Base-by-base conservation (phyloP, 441 rosid species). In the Syzygium malaccense region DNA sequence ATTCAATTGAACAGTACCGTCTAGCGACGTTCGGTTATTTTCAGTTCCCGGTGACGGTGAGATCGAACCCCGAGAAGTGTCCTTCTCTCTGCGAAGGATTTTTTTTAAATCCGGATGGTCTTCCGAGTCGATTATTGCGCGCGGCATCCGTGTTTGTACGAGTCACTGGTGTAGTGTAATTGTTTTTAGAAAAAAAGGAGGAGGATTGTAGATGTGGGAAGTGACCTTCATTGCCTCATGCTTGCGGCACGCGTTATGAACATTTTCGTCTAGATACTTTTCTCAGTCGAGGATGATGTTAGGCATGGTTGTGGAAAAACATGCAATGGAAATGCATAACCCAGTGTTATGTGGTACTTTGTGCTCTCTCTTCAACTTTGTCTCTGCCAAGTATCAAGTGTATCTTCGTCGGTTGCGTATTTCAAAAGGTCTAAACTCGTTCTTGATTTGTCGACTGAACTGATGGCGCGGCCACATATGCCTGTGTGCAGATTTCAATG, bases 401-500 rank as follows among this genome's bases (percentile, higher is more conserved):
- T 12, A 12, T 23, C 3, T 1, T 41, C 0, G 3, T 41, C 0
- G 5, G 26, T 71, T 75, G 83, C 0, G 0, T 41, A 75, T 41
- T 9, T 75, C 26, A 0, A 23, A 23, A 75, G 51, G 51, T 75
- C n/a, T 0, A 3, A 23, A 41, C n/a, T 75, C 51, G 1, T 75
- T 75, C 51, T 75, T 23, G 83, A 0, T 71, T 71, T 12, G 17
- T 0, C 3, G 14, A 12, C 48, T 37, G 83, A 37, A 23, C 28
- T 71, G 4, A 7, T 15, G 2, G 86, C 66, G 56, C 25, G 1
- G 10, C 23, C 12, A 20, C 7, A 4, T 8, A 20, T 11, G 11
- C 10, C 54, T 62, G 55, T 41, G 45, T 90, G 41, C 86, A 91
- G 91, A 91, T 90, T 91, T 91, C 55, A 51, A 88, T 57, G 88